phyloP scores from a whole-genome alignment of 2,329 filamentous ascomycete species.

The Alternaria ventricosa region DNA sequence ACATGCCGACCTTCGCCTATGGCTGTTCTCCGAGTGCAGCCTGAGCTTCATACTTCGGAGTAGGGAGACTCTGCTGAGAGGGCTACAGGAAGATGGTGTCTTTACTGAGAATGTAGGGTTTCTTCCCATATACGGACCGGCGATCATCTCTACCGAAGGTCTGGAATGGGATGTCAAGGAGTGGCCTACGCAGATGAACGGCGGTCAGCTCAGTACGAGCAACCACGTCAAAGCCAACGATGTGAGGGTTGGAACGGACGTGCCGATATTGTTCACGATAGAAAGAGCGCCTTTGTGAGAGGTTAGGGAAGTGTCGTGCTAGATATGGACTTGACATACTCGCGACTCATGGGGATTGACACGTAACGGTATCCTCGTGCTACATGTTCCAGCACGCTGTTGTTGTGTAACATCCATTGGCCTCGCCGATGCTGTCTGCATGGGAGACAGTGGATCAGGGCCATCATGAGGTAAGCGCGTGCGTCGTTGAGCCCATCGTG shows the following conservation, averaged over 20 bases:
- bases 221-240: conserved; percentile 55
- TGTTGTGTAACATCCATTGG: not conserved
- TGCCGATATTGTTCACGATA: conserved; percentile 57
- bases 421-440: not conserved
- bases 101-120: conserved; percentile 86
- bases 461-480: not conserved
- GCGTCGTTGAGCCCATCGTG: not conserved
- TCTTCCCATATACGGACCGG: conserved; percentile 79
- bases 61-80: conserved; percentile 71
- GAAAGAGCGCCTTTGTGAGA: conserved; percentile 38
- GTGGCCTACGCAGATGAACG: conserved; percentile 69
- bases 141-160: conserved; percentile 78
- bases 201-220: conserved; percentile 57
- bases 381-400: not conserved
- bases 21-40: conserved; percentile 80
- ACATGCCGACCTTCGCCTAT: conserved; percentile 62
- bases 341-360: not conserved
- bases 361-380: not conserved
- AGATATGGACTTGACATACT: not conserved
- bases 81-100: conserved; percentile 57
- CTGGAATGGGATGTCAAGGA: conserved; percentile 89
- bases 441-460: not conserved
- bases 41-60: conserved; percentile 80
- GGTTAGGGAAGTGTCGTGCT: not conserved
- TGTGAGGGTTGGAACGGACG: conserved; percentile 50